Conservation (phyloP, 2,329 filamentous ascomycete species). For the Nigrospora sphaerica region DNA sequence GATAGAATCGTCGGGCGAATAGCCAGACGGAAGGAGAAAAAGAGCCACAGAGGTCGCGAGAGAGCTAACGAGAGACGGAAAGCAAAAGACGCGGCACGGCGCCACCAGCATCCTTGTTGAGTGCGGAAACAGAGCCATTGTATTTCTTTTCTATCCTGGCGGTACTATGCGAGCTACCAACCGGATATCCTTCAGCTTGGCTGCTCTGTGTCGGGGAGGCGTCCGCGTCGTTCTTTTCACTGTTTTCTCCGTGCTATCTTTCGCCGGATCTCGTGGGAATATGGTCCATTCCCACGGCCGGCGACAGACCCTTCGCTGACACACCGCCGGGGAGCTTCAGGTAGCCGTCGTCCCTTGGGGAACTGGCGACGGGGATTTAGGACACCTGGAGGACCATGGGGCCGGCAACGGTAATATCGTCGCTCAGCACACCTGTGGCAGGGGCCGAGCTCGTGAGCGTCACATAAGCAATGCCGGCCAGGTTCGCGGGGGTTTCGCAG, state of each 20-base stretch:
- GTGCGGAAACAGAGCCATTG: neutral
- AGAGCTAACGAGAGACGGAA: neutral
- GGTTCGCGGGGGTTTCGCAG: constrained; percentile 55
- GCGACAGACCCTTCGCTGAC: too few relatives aligned
- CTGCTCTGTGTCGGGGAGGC: neutral
- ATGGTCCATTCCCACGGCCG: too few relatives aligned
- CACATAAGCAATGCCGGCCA: constrained; percentile 60
- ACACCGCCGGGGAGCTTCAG: too few relatives aligned
- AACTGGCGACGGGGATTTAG: constrained; percentile 20
- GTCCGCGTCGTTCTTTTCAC: constrained; percentile 1
- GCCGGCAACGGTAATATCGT: constrained; percentile 60
- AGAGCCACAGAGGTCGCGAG: neutral
- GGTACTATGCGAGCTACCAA: constrained; percentile 4
- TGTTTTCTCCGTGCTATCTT: neutral
- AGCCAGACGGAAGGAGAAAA: too few relatives aligned
- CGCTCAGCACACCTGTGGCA: constrained; percentile 43
- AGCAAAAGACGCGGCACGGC: neutral
- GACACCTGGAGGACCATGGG: constrained; percentile 51
- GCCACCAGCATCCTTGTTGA: neutral
- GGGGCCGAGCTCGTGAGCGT: constrained; percentile 52
- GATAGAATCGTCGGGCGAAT: too few relatives aligned
- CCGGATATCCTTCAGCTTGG: constrained; percentile 1
- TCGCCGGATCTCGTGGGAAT: too few relatives aligned
- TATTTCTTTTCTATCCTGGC: constrained; percentile 2
- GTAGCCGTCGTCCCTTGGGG: too few relatives aligned